These are phyloP conservation scores for Biscogniauxia sp. DNA, from an alignment of 2,329 filamentous ascomycete species.

Conservation along the genomic window DNA sequence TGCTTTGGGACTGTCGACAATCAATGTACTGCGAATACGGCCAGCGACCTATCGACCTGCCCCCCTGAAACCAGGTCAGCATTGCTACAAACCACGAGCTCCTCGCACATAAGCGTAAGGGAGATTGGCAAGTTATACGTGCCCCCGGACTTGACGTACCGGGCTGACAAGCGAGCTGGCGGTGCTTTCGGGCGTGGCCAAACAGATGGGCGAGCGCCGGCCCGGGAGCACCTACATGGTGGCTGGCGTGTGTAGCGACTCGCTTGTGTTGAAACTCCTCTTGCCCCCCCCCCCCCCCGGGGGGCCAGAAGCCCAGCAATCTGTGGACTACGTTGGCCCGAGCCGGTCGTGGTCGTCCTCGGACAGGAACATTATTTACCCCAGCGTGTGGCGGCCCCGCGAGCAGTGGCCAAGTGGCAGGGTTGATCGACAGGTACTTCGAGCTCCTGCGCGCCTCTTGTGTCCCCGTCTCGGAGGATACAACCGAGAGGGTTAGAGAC, in stretches of 20 bases:
- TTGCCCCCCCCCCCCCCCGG: slow-evolving; percentile 7
- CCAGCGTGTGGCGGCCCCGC: slow-evolving; percentile 4
- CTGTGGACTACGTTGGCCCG: slow-evolving; percentile 3
- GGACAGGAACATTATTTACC: slow-evolving; percentile 5
- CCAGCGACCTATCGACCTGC: slow-evolving; percentile 4
- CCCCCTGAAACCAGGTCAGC: slow-evolving; percentile 8
- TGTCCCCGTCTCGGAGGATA: slow-evolving; percentile 3
- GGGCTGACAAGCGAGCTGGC: slow-evolving; percentile 13
- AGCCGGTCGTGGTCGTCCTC: slow-evolving; percentile 11
- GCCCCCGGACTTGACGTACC: slow-evolving; percentile 6
- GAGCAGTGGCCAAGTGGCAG: slow-evolving; percentile 7
- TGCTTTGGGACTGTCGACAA: slow-evolving; percentile 11
- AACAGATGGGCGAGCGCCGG: slow-evolving; percentile 5
- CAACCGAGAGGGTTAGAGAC: slow-evolving; percentile 4
- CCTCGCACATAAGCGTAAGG: slow-evolving; percentile 8
- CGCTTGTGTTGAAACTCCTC: slow-evolving; percentile 10
- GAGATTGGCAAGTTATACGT: slow-evolving; percentile 10
- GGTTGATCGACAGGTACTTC: slow-evolving; percentile 7
- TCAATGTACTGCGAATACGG: slow-evolving; percentile 10
- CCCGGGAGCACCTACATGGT: slow-evolving; percentile 6
- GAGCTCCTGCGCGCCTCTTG: slow-evolving; percentile 1
- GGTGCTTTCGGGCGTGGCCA: slow-evolving; percentile 12
- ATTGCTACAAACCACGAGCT: background rate
- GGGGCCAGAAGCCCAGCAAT: slow-evolving; percentile 1
- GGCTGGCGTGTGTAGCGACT: slow-evolving; percentile 13